Percentiles rank a stretch among this genome's conserved stretches.
Conservation (phyloP, 768 basidiomycete genomes). For the Vararia minispora region DNA sequence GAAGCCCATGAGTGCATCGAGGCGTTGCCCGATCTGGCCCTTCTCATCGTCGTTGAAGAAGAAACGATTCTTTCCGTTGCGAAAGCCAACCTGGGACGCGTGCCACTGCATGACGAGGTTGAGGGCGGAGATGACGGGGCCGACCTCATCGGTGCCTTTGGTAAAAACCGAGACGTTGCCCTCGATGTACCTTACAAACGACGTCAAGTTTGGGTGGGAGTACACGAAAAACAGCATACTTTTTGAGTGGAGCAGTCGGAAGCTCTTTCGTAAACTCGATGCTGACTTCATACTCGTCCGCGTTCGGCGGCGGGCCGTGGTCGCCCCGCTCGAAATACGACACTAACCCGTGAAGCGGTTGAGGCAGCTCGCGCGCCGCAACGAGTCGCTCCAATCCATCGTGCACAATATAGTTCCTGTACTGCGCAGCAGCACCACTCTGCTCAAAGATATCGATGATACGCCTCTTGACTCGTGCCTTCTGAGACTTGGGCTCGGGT, state of each 20-base stretch:
- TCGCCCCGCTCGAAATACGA: constrained; percentile 32
- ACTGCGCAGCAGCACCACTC: constrained; percentile 23
- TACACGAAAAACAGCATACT: constrained; percentile 20
- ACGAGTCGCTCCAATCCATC: constrained; percentile 34
- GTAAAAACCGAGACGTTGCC: constrained; percentile 46
- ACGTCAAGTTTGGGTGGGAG: background rate
- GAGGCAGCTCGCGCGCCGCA: constrained; percentile 25
- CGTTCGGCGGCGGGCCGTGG: constrained; percentile 20
- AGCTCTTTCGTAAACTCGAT: constrained; percentile 24
- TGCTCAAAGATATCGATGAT: constrained; percentile 46
- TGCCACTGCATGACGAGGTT: constrained; percentile 53
- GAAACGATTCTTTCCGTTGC: constrained; percentile 55
- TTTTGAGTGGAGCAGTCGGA: constrained; percentile 18
- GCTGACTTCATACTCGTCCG: constrained; percentile 29
- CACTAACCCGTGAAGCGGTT: constrained; percentile 24
- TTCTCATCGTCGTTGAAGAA: constrained; percentile 35
- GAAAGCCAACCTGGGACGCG: constrained; percentile 43
- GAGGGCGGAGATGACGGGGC: constrained; percentile 49
- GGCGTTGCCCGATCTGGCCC: constrained; percentile 23
- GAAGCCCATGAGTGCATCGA: constrained; percentile 37
- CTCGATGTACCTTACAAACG: constrained; percentile 36
- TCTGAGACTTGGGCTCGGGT: constrained; percentile 33
- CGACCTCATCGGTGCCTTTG: constrained; percentile 34
- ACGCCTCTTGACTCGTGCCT: constrained; percentile 30
- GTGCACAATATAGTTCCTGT: constrained; percentile 37